Conservation (phyloP, 208 protist genomes). For the Baffinella frigidus region DNA sequence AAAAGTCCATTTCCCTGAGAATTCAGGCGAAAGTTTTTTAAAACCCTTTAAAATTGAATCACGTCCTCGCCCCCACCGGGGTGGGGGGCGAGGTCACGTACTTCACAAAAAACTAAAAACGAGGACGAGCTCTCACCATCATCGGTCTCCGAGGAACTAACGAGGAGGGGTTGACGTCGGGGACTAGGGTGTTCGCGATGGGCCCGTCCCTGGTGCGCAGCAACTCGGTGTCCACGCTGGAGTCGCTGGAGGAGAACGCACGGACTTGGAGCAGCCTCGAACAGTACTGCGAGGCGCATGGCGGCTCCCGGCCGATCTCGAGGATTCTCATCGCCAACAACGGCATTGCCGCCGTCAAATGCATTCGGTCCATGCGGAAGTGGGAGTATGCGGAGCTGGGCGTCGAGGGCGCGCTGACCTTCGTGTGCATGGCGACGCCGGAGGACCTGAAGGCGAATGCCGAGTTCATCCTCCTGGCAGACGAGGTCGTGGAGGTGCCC, state of each 20-base stretch:
- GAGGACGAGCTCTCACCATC: too few relatives aligned
- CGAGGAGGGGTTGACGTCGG: too few relatives aligned
- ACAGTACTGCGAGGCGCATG: background rate
- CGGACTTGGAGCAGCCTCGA: background rate
- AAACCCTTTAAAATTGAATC: too few relatives aligned
- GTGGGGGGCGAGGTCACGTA: too few relatives aligned
- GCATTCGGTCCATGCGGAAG: slow-evolving; percentile 91
- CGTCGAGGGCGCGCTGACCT: slow-evolving; percentile 86
- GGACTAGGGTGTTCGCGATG: too few relatives aligned
- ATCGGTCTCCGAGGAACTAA: too few relatives aligned
- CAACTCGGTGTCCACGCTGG: background rate
- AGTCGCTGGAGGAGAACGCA: background rate
- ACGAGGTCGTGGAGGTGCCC: slow-evolving; percentile 85
- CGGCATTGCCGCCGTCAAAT: slow-evolving; percentile 95
- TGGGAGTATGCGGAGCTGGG: slow-evolving; percentile 93
- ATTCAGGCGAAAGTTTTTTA: too few relatives aligned
- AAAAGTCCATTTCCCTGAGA: too few relatives aligned
- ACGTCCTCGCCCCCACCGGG: too few relatives aligned
- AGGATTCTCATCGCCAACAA: slow-evolving; percentile 95
- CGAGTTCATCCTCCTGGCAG: slow-evolving; percentile 94
- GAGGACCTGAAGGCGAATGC: slow-evolving; percentile 95
- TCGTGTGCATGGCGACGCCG: slow-evolving; percentile 95
- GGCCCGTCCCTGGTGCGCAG: too few relatives aligned
- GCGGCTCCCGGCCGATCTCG: slow-evolving; percentile 73
- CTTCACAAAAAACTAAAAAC: too few relatives aligned